Evolutionary conservation across 306 rosid species (phyloP).

Genomic region (Begonia masoniana): DNA sequence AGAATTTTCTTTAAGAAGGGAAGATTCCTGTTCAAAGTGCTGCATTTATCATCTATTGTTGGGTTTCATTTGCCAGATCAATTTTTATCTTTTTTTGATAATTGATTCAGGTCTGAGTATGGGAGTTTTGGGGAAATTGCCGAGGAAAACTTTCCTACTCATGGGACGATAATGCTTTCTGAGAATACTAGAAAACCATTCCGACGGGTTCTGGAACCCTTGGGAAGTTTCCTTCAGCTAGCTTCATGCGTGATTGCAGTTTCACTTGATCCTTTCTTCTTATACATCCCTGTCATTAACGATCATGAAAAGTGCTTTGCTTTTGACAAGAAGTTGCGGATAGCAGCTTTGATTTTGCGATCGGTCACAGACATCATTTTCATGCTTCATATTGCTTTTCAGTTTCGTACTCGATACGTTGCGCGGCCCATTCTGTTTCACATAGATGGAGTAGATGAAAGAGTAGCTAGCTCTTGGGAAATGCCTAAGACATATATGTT

Average conservation of each 20-base stretch:
- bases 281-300: constrained; percentile 4
- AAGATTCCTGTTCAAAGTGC: too few species aligned
- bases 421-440: neutral
- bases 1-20: too few species aligned
- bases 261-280: neutral
- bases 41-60: too few species aligned
- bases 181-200: neutral
- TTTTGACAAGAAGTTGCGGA: constrained; percentile 1
- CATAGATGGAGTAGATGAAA: neutral
- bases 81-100: too few species aligned
- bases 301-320: neutral
- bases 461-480: neutral
- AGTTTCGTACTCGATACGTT: neutral
- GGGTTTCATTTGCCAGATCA: too few species aligned
- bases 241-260: neutral
- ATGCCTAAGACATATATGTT: neutral
- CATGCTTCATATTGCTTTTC: neutral
- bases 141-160: neutral
- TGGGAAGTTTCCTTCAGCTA: neutral
- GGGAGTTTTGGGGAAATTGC: too few species aligned
- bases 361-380: neutral
- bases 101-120: too few species aligned
- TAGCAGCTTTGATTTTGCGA: neutral
- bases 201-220: neutral
- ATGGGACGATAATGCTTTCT: neutral